phyloP scores from a whole-genome alignment of 148 eudicot genomes.

The Limonium bicolor region DNA sequence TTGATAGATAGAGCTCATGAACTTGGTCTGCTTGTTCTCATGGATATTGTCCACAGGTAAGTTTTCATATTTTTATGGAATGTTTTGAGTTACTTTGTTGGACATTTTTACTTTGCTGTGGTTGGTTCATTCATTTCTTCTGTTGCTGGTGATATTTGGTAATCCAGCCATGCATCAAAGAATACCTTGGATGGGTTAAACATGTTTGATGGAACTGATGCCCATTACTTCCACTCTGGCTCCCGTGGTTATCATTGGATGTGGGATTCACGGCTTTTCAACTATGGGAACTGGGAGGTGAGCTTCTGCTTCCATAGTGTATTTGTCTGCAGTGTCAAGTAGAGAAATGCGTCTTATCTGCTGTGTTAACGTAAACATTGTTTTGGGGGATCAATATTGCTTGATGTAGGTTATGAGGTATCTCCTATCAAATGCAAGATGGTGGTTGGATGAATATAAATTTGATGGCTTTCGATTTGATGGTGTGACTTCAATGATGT shows the following conservation, averaged over 20 bases:
- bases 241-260: constrained; percentile 93
- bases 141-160: constrained; percentile 8
- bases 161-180: constrained; percentile 77
- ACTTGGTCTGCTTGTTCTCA: constrained; percentile 81
- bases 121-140: background rate
- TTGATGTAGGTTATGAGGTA: constrained; percentile 61
- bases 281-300: constrained; percentile 95
- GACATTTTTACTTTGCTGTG: background rate
- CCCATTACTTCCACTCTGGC: constrained; percentile 96
- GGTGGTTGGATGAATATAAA: constrained; percentile 99
- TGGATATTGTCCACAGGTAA: constrained; percentile 99
- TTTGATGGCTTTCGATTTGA: constrained; percentile 99
- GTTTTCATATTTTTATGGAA: background rate
- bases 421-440: constrained; percentile 97
- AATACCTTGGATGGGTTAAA: constrained; percentile 86
- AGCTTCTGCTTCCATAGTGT: constrained; percentile 12
- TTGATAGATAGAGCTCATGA: constrained; percentile 98
- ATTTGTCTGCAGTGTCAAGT: background rate
- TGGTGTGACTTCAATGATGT: constrained; percentile 99
- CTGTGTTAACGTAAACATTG: background rate
- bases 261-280: constrained; percentile 99
- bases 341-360: background rate
- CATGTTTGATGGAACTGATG: constrained; percentile 97
- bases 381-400: constrained; percentile 8
- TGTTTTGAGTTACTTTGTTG: background rate